Evolutionary conservation across 1,139 yeast species (phyloP).

Genomic region (Candida freyschussii): DNA sequence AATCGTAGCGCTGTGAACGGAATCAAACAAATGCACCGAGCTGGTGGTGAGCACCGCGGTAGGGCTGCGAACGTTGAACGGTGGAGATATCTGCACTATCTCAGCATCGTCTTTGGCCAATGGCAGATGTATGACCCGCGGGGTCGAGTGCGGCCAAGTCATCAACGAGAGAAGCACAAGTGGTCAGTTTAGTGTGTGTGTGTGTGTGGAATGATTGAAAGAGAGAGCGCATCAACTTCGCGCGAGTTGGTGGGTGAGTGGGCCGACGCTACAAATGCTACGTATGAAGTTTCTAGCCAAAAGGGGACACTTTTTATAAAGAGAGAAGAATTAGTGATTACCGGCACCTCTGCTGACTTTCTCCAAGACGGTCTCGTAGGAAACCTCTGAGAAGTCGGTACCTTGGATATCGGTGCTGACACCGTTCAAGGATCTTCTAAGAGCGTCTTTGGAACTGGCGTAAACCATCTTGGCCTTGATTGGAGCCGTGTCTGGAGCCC

Average conservation of each 20-base stretch:
- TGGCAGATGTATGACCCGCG: constrained; percentile 2
- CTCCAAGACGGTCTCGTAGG: constrained; percentile 88
- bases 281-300: no score
- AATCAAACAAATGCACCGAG: constrained; percentile 30
- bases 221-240: no score
- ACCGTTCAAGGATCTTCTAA: constrained; percentile 96
- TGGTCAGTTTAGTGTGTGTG: no score
- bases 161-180: no score
- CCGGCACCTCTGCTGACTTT: constrained; percentile 83
- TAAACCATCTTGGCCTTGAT: constrained; percentile 94
- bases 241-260: no score
- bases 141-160: constrained; percentile 12
- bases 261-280: no score
- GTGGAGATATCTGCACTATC: constrained; percentile 45
- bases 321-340: constrained; percentile 41
- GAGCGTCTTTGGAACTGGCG: constrained; percentile 95
- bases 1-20: constrained; percentile 29
- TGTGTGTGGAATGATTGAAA: no score
- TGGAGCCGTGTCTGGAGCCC: constrained; percentile 98
- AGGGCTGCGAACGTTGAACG: constrained; percentile 51
- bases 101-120: constrained; percentile 1
- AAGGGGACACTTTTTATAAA: neutral
- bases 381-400: constrained; percentile 95
- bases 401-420: constrained; percentile 94
- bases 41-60: constrained; percentile 33